Conservation (phyloP, 495 filamentous ascomycete genomes). For the Aspergillus kassunensis region DNA sequence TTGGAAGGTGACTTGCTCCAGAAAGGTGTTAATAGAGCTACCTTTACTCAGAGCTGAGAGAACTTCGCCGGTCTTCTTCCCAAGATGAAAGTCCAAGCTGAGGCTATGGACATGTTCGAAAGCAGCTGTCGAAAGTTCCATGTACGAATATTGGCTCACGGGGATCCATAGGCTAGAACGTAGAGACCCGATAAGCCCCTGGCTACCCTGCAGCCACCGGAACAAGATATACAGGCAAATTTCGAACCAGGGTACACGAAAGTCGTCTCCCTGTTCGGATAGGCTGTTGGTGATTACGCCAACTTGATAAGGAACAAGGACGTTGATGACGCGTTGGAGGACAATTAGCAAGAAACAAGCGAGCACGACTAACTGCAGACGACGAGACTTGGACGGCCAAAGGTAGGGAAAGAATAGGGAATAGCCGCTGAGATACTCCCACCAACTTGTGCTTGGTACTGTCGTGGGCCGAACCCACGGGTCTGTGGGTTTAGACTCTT, state of each 20-base stretch:
- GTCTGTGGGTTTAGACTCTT: constrained; percentile 38
- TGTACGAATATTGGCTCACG: constrained; percentile 93
- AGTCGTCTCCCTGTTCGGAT: constrained; percentile 40
- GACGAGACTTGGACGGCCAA: constrained; percentile 75
- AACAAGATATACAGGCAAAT: constrained; percentile 78
- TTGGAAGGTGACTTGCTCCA: constrained; percentile 93
- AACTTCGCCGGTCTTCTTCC: constrained; percentile 95
- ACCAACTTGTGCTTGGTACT: constrained; percentile 69
- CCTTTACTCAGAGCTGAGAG: constrained; percentile 93
- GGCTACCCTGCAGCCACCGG: constrained; percentile 81
- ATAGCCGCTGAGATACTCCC: constrained; percentile 87
- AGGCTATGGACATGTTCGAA: constrained; percentile 96
- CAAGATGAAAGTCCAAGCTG: constrained; percentile 92
- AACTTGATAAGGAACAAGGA: constrained; percentile 73
- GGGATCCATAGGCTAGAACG: constrained; percentile 90
- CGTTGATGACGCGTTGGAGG: constrained; percentile 73
- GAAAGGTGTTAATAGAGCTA: constrained; percentile 91
- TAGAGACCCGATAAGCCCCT: constrained; percentile 77
- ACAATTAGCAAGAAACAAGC: constrained; percentile 74
- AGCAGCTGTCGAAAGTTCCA: constrained; percentile 85
- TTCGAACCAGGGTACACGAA: constrained; percentile 58
- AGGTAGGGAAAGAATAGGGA: constrained; percentile 89
- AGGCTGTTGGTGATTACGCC: constrained; percentile 69
- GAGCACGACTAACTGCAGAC: constrained; percentile 70
- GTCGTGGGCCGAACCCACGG: constrained; percentile 65